A percentile compares a stretch with the other conserved stretches of the same genome.
These are phyloP conservation scores for Aspergillus ruber DNA, from an alignment of 2,329 filamentous ascomycete genomes.

Conservation along the genomic window DNA sequence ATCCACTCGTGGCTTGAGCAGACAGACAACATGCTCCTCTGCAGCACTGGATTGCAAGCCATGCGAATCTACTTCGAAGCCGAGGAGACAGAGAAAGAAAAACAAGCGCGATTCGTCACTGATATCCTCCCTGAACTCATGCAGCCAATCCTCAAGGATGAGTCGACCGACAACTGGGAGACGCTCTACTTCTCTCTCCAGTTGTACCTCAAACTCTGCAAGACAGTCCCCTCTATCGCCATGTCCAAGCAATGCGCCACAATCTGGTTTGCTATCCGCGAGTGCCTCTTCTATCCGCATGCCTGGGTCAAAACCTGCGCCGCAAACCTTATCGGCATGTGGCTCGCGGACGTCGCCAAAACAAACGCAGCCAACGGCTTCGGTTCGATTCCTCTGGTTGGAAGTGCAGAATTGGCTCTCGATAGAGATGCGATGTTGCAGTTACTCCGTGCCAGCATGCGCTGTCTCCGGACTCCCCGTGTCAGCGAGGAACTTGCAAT, in stretches of 20 bases:
- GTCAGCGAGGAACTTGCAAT: slow-evolving; percentile 69
- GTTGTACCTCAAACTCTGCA: slow-evolving; percentile 60
- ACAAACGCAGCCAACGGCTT: slow-evolving; percentile 51
- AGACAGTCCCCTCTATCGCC: slow-evolving; percentile 58
- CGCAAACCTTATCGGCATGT: slow-evolving; percentile 66
- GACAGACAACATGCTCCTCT: slow-evolving; percentile 63
- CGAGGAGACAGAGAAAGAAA: slow-evolving; percentile 56
- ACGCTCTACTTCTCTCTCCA: slow-evolving; percentile 68
- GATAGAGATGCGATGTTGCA: slow-evolving; percentile 57
- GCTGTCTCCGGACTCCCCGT: slow-evolving; percentile 55
- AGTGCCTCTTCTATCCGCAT: slow-evolving; percentile 66
- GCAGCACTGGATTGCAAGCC: slow-evolving; percentile 68
- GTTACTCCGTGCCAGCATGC: slow-evolving; percentile 51
- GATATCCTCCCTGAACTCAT: slow-evolving; percentile 51
- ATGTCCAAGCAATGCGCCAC: slow-evolving; percentile 54
- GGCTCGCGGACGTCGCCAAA: slow-evolving; percentile 71
- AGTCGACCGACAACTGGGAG: slow-evolving; percentile 56
- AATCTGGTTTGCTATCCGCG: slow-evolving; percentile 66
- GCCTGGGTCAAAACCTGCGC: slow-evolving; percentile 69
- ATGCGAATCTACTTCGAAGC: slow-evolving; percentile 79
- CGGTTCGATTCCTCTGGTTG: slow-evolving; percentile 55
- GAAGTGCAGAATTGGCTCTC: slow-evolving; percentile 66
- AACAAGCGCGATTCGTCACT: slow-evolving; percentile 59
- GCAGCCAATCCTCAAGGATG: slow-evolving; percentile 42
- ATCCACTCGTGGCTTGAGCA: slow-evolving; percentile 72